Evolutionary conservation across 208 protist genomes (phyloP).

Genomic region (Wallacemonas sp.): DNA sequence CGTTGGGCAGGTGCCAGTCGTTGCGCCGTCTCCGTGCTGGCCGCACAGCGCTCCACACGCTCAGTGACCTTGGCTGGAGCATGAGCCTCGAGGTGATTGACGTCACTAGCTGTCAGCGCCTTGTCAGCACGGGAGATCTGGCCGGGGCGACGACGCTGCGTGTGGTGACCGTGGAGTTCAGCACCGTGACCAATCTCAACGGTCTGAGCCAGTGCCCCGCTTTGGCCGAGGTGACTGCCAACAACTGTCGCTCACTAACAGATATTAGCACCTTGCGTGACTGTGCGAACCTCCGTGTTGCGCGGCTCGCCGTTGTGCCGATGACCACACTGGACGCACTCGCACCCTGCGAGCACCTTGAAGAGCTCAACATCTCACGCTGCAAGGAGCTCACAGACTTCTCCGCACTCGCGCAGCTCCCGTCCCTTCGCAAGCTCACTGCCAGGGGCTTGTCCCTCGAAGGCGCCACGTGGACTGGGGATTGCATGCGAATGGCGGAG

Average conservation of each 20-base stretch:
- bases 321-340: neutral
- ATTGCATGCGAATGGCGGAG: neutral
- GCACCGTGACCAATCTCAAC: neutral
- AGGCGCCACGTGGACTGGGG: neutral
- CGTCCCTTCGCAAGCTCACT: neutral
- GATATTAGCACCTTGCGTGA: neutral
- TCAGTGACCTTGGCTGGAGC: neutral
- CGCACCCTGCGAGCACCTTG: neutral
- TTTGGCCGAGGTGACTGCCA: neutral
- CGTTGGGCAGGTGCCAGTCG: neutral
- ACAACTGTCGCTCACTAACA: neutral
- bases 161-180: neutral
- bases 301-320: neutral
- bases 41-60: neutral
- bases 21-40: neutral
- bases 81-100: neutral
- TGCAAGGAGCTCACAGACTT: neutral
- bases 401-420: neutral
- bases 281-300: neutral
- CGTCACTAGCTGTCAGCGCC: neutral
- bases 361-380: neutral
- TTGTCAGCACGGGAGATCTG: neutral
- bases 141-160: neutral
- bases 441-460: neutral
- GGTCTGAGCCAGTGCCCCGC: neutral